Conservation (phyloP, 768 basidiomycete genomes). For the Boletus reticuloceps region DNA sequence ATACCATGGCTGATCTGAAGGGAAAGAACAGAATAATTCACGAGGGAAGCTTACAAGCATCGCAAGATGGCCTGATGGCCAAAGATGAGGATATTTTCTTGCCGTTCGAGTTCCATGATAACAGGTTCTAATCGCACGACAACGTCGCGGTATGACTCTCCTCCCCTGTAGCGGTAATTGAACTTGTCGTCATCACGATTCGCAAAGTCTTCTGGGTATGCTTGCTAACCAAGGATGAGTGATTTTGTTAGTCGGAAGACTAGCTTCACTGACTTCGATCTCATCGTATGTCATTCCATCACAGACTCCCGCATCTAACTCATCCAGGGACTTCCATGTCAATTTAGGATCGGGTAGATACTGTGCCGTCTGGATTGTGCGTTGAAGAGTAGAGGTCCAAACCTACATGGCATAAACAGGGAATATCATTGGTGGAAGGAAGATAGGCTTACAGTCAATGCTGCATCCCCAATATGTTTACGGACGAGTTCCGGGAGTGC, state of each 20-base stretch:
- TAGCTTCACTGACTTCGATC: slow-evolving; percentile 70
- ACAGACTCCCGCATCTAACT: slow-evolving; percentile 98
- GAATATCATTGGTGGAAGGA: background rate
- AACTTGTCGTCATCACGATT: slow-evolving; percentile 99
- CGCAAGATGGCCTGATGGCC: slow-evolving; percentile 93
- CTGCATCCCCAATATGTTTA: slow-evolving; percentile 87
- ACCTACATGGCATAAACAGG: slow-evolving; percentile 49
- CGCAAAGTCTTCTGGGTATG: slow-evolving; percentile 97
- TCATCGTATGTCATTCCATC: slow-evolving; percentile 99
- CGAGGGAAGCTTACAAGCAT: slow-evolving; percentile 53
- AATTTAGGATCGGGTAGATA: slow-evolving; percentile 83
- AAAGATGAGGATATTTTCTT: slow-evolving; percentile 95
- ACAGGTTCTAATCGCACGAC: slow-evolving; percentile 94
- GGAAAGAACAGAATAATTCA: background rate
- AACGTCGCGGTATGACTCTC: slow-evolving; percentile 98
- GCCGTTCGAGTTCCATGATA: slow-evolving; percentile 98
- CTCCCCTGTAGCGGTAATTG: slow-evolving; percentile 96
- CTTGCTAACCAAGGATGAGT: slow-evolving; percentile 49
- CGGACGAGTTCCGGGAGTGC: slow-evolving; percentile 86
- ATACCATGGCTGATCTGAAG: background rate
- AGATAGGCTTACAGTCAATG: slow-evolving; percentile 63
- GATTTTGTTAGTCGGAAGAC: background rate
- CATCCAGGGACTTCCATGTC: slow-evolving; percentile 98
- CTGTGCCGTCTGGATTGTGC: slow-evolving; percentile 90
- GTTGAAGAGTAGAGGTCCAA: slow-evolving; percentile 96